Percentiles rank a stretch among this genome's conserved stretches.
Conservation (phyloP, 2,329 filamentous ascomycete genomes). For the Ophiocordyceps camponoti-floridani region DNA sequence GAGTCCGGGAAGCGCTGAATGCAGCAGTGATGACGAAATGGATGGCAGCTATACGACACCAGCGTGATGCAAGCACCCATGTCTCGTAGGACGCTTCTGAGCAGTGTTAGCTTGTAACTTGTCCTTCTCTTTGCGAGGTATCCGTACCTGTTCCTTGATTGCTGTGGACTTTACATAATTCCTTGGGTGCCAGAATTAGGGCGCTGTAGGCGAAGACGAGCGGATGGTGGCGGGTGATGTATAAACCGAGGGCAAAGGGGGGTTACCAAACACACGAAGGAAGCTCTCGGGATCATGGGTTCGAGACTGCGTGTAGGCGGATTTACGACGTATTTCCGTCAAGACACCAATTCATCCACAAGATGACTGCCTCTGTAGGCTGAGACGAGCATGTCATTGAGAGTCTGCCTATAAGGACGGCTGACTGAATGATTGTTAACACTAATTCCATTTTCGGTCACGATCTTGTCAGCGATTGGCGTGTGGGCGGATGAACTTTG, state of each 20-base stretch:
- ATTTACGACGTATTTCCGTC: background rate
- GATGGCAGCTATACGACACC: conserved; percentile 13
- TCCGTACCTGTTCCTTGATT: background rate
- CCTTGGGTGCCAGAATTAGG: background rate
- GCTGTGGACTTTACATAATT: background rate
- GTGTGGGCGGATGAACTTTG: background rate
- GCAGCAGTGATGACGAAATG: conserved; percentile 38
- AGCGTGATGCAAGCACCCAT: background rate
- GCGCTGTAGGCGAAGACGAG: background rate
- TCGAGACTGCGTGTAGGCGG: background rate
- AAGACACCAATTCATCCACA: background rate
- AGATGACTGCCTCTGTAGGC: too few species aligned
- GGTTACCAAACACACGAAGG: background rate
- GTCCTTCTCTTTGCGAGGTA: background rate
- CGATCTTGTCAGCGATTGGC: background rate
- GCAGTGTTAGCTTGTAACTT: background rate
- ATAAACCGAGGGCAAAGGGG: background rate
- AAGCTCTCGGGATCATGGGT: background rate
- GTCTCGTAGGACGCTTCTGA: background rate
- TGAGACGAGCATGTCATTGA: too few species aligned
- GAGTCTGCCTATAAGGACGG: too few species aligned
- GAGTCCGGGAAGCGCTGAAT: conserved; percentile 29
- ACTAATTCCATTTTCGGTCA: background rate
- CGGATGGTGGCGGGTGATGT: background rate
- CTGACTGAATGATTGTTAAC: background rate